These are phyloP conservation scores for Aspergillus carlsbadensis DNA, from an alignment of 495 filamentous ascomycete species.

Conservation along the genomic window DNA sequence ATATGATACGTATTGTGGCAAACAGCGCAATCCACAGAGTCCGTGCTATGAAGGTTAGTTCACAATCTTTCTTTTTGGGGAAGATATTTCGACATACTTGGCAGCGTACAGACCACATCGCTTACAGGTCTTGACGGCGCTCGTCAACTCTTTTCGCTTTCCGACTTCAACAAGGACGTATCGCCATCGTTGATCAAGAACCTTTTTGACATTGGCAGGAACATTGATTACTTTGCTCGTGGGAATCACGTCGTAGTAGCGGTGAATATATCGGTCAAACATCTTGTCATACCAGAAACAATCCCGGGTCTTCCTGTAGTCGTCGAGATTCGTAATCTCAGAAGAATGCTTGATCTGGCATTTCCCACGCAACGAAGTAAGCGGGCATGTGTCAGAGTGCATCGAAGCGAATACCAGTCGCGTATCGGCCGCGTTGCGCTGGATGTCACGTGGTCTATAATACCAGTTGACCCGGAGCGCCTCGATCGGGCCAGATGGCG, in stretches of 20 bases:
- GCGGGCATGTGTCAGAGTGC: constrained; percentile 95
- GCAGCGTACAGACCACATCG: constrained; percentile 86
- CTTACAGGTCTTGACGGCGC: constrained; percentile 95
- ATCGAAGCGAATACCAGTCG: constrained; percentile 91
- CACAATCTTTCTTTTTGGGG: background rate
- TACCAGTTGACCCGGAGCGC: constrained; percentile 95
- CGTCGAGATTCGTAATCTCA: constrained; percentile 79
- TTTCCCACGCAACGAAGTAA: constrained; percentile 88
- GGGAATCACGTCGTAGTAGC: constrained; percentile 94
- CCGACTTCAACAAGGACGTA: constrained; percentile 90
- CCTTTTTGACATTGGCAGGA: constrained; percentile 87
- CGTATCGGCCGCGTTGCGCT: constrained; percentile 84
- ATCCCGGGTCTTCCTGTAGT: constrained; percentile 79
- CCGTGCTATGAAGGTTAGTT: constrained; percentile 54
- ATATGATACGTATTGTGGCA: constrained; percentile 97
- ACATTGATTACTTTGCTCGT: constrained; percentile 94
- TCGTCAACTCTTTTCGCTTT: constrained; percentile 90
- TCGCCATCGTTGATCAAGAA: constrained; percentile 92
- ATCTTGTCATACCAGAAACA: constrained; percentile 97
- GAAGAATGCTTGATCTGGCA: constrained; percentile 83
- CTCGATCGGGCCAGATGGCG: constrained; percentile 72
- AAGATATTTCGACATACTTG: constrained; percentile 52
- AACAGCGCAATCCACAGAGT: constrained; percentile 96
- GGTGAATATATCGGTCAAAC: constrained; percentile 97
- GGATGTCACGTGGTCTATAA: constrained; percentile 94